Conservation (phyloP, 768 basidiomycete genomes). For the Hygrophoropsis aurantiaca region DNA sequence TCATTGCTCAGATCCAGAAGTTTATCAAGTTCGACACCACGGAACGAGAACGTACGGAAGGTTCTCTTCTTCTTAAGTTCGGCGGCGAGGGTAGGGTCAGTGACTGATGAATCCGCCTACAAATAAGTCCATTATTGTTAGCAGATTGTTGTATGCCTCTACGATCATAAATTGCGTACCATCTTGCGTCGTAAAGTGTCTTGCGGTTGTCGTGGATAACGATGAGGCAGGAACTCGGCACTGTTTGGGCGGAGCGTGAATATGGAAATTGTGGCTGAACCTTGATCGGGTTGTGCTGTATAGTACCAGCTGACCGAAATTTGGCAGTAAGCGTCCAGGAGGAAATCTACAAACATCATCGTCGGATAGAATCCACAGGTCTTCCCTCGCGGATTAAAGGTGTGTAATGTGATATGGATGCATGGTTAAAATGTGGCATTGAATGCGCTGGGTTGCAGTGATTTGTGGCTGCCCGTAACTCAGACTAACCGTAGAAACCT, state of each 20-base stretch:
- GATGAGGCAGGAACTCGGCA: constrained; percentile 10
- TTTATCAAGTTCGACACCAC: constrained; percentile 97
- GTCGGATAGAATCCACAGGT: constrained; percentile 92
- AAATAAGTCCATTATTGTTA: constrained; percentile 2
- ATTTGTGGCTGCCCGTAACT: constrained; percentile 87
- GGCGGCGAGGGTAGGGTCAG: constrained; percentile 91
- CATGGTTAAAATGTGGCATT: background rate
- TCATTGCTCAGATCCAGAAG: constrained; percentile 96
- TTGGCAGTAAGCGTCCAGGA: constrained; percentile 9
- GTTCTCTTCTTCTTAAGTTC: constrained; percentile 98
- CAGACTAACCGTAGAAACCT: constrained; percentile 28
- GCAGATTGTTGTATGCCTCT: background rate
- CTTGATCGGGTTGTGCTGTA: constrained; percentile 58
- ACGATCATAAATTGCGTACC: constrained; percentile 19
- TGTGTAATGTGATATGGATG: constrained; percentile 9
- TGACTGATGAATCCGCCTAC: constrained; percentile 80
- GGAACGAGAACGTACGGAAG: constrained; percentile 98
- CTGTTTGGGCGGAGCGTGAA: constrained; percentile 22
- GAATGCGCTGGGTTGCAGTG: constrained; percentile 44
- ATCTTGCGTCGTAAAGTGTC: constrained; percentile 30
- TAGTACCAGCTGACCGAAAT: constrained; percentile 38
- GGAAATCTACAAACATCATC: constrained; percentile 33
- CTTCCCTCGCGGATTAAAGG: constrained; percentile 91
- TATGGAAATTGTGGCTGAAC: constrained; percentile 43
- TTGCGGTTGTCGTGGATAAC: constrained; percentile 24